A percentile compares a stretch with the other conserved stretches of the same genome.
Conservation (phyloP, 2,329 filamentous ascomycete species). For the Epichloe typhina region DNA sequence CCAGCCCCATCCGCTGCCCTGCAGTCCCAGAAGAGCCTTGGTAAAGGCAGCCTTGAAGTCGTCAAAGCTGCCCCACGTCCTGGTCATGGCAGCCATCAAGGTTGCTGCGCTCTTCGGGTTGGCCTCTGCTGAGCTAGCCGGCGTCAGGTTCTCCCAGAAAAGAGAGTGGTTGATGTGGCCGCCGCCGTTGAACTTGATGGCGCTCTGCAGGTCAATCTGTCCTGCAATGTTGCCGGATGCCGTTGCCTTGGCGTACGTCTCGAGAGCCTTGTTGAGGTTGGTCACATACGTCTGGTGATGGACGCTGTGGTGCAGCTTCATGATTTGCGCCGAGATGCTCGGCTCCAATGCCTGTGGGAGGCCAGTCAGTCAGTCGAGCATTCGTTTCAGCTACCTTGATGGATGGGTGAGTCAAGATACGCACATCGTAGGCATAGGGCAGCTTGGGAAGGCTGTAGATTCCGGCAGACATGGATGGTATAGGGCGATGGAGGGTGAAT, state of each 20-base stretch:
- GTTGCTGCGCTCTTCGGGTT: constrained; percentile 35
- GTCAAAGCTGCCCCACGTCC: constrained; percentile 55
- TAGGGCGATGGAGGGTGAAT: neutral
- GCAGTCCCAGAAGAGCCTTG: constrained; percentile 52
- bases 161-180: constrained; percentile 89
- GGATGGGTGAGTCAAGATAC: constrained; percentile 14
- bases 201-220: constrained; percentile 54
- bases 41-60: constrained; percentile 54
- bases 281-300: constrained; percentile 70
- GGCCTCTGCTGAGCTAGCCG: constrained; percentile 43
- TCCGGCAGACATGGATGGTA: constrained; percentile 20
- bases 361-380: constrained; percentile 7
- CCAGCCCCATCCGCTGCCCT: constrained; percentile 86
- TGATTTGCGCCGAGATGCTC: constrained; percentile 64
- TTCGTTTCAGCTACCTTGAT: constrained; percentile 28
- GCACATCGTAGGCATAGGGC: constrained; percentile 58
- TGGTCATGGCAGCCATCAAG: constrained; percentile 46
- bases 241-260: constrained; percentile 43
- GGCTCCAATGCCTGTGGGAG: constrained; percentile 51
- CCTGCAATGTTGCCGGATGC: constrained; percentile 43
- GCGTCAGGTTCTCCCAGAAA: constrained; percentile 77
- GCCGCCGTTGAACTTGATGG: constrained; percentile 78
- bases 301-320: constrained; percentile 69
- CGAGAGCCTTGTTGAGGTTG: constrained; percentile 57
- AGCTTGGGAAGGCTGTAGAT: constrained; percentile 50